These are phyloP conservation scores for Metschnikowia kofuensis DNA, from an alignment of 805 yeast genomes.

Conservation along the genomic window DNA sequence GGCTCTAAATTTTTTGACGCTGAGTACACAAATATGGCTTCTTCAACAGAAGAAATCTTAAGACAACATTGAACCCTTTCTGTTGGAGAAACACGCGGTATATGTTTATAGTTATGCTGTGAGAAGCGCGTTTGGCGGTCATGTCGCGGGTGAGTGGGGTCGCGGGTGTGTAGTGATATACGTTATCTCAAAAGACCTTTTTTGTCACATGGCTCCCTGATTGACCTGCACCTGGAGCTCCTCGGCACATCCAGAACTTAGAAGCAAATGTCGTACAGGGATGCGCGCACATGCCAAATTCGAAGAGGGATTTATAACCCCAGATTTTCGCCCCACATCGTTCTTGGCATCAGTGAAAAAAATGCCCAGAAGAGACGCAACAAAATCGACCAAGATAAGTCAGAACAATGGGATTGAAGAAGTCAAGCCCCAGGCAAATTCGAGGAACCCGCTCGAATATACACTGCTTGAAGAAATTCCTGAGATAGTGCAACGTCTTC, in stretches of 20 bases:
- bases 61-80: no score
- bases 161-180: no score
- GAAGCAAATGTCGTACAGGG: not conserved
- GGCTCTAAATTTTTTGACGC: no score
- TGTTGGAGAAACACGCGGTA: no score
- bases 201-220: not conserved
- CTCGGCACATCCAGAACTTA: no score
- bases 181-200: not conserved
- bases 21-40: no score
- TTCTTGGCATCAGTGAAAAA: no score
- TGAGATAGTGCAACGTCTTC: constrained; percentile 40
- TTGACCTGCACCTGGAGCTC: no score
- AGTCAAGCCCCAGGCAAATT: not conserved
- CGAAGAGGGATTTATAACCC: not conserved
- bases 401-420: not conserved
- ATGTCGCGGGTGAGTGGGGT: no score
- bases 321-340: not conserved
- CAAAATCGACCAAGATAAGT: not conserved
- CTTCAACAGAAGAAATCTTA: no score
- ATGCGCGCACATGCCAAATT: not conserved
- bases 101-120: no score
- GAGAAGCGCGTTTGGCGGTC: no score
- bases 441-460: constrained; percentile 21
- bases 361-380: not conserved
- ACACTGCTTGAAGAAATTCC: constrained; percentile 53